Conservation (phyloP, 2,329 filamentous ascomycete species). For the Paracoccidioides brasiliensis region DNA sequence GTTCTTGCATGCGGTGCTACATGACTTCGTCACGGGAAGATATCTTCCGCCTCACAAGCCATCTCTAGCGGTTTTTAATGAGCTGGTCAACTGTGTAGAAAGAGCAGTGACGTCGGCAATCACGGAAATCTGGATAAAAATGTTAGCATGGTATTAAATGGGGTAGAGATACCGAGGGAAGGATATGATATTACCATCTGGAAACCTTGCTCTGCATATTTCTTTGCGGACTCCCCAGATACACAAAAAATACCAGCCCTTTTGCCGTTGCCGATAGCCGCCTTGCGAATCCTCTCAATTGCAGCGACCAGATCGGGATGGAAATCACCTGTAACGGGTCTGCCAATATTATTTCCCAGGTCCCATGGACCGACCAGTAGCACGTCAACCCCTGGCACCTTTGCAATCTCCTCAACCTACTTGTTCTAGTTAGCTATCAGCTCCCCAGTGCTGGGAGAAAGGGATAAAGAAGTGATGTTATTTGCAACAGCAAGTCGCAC, state of each 20-base stretch:
- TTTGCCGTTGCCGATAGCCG: slow-evolving; percentile 41
- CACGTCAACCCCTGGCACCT: slow-evolving; percentile 40
- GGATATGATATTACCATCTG: slow-evolving; percentile 34
- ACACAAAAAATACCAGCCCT: slow-evolving; percentile 43
- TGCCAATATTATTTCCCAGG: slow-evolving; percentile 45
- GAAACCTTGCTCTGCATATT: slow-evolving; percentile 42
- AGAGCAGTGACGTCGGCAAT: slow-evolving; percentile 36
- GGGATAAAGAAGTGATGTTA: background rate
- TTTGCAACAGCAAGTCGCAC: slow-evolving; percentile 10
- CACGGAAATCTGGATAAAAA: slow-evolving; percentile 23
- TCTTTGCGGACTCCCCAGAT: slow-evolving; percentile 38
- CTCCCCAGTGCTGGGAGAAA: background rate
- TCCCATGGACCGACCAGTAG: slow-evolving; percentile 44
- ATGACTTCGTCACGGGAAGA: background rate
- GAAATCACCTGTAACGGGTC: slow-evolving; percentile 37
- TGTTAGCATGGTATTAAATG: background rate
- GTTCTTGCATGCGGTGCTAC: background rate
- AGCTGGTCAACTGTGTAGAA: slow-evolving; percentile 27
- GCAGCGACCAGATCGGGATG: slow-evolving; percentile 39
- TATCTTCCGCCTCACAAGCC: background rate
- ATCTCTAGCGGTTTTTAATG: slow-evolving; percentile 23
- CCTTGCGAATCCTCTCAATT: slow-evolving; percentile 39
- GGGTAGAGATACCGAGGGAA: background rate
- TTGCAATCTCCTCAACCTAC: slow-evolving; percentile 38
- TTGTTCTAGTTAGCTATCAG: background rate